Evolutionary conservation across 2,329 filamentous ascomycete species (phyloP).

Genomic region (Clonostachys byssicola): DNA sequence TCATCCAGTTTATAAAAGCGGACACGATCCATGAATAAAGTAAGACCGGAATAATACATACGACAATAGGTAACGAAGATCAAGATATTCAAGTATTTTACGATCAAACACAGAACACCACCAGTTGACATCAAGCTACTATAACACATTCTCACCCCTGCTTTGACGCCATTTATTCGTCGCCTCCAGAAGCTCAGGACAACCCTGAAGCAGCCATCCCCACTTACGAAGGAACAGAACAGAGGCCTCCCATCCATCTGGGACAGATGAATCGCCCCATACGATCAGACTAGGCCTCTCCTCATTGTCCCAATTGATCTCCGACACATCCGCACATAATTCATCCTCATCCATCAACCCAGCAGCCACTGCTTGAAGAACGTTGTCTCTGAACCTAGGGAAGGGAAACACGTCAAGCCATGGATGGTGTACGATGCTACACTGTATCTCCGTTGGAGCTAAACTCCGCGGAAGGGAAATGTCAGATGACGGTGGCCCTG

Average conservation of each 20-base stretch:
- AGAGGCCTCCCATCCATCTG: slow-evolving; percentile 38
- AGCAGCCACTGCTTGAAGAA: slow-evolving; percentile 9
- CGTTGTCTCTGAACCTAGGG: slow-evolving; percentile 22
- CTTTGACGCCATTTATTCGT: slow-evolving; percentile 27
- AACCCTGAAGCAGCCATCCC: slow-evolving; percentile 26
- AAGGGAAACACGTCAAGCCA: slow-evolving; percentile 29
- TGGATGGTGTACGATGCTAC: slow-evolving; percentile 19
- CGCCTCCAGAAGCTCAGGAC: slow-evolving; percentile 23
- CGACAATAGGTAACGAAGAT: too few species aligned
- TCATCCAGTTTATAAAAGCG: too few species aligned
- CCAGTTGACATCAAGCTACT: too few species aligned
- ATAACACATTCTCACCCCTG: slow-evolving; percentile 1
- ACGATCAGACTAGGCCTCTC: slow-evolving; percentile 24
- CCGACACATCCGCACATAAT: not conserved
- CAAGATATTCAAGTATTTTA: too few species aligned
- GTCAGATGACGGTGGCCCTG: not conserved
- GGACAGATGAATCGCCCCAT: slow-evolving; percentile 42
- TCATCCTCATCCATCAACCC: slow-evolving; percentile 11
- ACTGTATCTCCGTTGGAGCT: not conserved
- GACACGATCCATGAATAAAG: too few species aligned
- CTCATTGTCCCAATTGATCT: not conserved
- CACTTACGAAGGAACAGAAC: slow-evolving; percentile 37
- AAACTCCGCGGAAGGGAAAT: not conserved
- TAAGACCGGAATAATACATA: too few species aligned
- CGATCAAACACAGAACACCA: too few species aligned